Evolutionary conservation across 2,329 filamentous ascomycete genomes (phyloP), one percentile per base, ranked within the genome.

Genomic region (Claviceps quebecensis): DNA sequence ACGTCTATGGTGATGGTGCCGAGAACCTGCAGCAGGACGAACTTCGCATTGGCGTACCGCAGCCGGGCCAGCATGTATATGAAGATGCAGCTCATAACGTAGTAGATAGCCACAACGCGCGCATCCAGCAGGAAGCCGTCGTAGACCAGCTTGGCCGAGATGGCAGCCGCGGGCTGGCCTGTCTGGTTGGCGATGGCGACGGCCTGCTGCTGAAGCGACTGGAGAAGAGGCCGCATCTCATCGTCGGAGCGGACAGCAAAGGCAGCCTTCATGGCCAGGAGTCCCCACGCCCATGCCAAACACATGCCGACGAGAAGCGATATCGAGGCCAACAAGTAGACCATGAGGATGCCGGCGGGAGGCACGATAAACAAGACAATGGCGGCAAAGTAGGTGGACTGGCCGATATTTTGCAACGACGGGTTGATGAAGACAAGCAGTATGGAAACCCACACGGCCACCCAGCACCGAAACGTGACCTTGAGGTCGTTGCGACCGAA

Each of bases 221-320:
- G 58, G 3, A 69, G 52, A 46, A 54, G 57, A 1, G 63, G 62
- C 47, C 67, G 62, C 0, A 67, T 70, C 7, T 69, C 67, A 0
- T 63, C 58, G 4, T 61, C 62, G 2, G 72, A 64, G 14, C 73
- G 62, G 2, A 67, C 66, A 1, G 72, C 69, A 8, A 67, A 53
- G 2, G 72, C 73, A 2, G 71, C 72, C 53, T 73, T 72, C 71
- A 73, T 75, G 0, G 66, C 62, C 45, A 75, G 60, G 2, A 73
- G 61, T 3, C 73, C 73, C 73, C 73, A 76, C 5, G 64, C 71
- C 72, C 73, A 75, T 4, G 67, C 72, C 0, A 73, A 56, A 36
- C 64, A 69, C 58, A 75, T 72, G 17, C 73, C 73, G 1, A 74
- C 13, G 3, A 75, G 59, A 4, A 75, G 60, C 0, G 73, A 69